phyloP scores from a whole-genome alignment of 148 eudicot species.

The Chenopodium berlandieri region DNA sequence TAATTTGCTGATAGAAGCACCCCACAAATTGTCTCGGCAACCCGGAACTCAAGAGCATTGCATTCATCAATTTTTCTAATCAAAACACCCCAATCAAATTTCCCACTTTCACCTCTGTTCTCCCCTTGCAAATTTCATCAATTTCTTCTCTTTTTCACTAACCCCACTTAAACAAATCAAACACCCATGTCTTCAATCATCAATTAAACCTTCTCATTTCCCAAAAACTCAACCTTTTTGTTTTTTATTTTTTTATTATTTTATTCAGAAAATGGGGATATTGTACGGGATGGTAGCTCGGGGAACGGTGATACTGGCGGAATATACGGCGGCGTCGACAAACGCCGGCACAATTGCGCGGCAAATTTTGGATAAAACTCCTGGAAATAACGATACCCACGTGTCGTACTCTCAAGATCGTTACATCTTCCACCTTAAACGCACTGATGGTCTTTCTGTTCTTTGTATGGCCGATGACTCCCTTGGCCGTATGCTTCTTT shows the following conservation, averaged over 20 bases:
- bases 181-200: background rate
- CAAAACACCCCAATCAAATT: background rate
- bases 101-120: background rate
- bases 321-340: constrained; percentile 58
- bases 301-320: constrained; percentile 84
- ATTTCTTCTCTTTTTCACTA: background rate
- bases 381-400: constrained; percentile 59
- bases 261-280: constrained; percentile 49
- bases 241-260: too few relatives aligned
- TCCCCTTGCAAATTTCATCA: background rate
- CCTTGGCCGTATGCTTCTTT: constrained; percentile 53
- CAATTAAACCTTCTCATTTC: too few relatives aligned
- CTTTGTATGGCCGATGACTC: constrained; percentile 93
- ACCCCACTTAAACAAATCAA: background rate
- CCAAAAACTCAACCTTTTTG: background rate
- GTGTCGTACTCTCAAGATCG: constrained; percentile 93
- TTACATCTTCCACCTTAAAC: constrained; percentile 76
- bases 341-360: constrained; percentile 71
- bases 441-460: constrained; percentile 86
- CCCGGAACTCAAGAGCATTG: too few relatives aligned
- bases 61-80: too few relatives aligned
- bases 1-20: too few relatives aligned
- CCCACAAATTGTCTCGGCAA: too few relatives aligned
- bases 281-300: constrained; percentile 82
- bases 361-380: constrained; percentile 70